These are phyloP conservation scores for Panus rudis DNA, from an alignment of 768 basidiomycete species.

Conservation along the genomic window DNA sequence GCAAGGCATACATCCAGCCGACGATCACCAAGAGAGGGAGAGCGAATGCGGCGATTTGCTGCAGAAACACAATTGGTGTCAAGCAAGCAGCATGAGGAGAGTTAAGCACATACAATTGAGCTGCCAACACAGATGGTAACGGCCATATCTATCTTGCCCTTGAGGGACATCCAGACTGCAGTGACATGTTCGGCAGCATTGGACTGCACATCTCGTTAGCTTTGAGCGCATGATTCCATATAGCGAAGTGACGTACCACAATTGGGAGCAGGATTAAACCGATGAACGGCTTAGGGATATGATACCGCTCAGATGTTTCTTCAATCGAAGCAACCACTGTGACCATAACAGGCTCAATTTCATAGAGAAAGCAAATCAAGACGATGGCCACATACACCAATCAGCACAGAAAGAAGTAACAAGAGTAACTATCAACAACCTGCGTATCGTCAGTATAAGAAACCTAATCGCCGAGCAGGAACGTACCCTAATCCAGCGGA, in stretches of 20 bases:
- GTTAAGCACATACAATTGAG: constrained; percentile 48
- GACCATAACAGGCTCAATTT: constrained; percentile 2
- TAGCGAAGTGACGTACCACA: constrained; percentile 45
- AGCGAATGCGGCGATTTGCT: constrained; percentile 86
- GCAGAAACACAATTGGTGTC: neutral
- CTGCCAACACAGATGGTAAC: constrained; percentile 78
- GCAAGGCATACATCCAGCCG: constrained; percentile 73
- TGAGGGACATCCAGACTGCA: constrained; percentile 85
- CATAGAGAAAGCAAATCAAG: neutral
- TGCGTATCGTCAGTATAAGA: constrained; percentile 17
- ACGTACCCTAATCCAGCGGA: constrained; percentile 52
- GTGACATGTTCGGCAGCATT: constrained; percentile 86
- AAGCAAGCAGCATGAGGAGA: neutral
- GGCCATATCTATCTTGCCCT: constrained; percentile 64
- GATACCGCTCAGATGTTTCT: constrained; percentile 75
- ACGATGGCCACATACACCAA: constrained; percentile 46
- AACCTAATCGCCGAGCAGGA: neutral
- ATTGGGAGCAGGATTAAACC: constrained; percentile 84
- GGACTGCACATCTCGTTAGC: constrained; percentile 47
- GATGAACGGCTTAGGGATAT: constrained; percentile 80
- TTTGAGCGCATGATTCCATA: too few species aligned
- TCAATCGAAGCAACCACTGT: constrained; percentile 88
- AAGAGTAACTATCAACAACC: constrained; percentile 69
- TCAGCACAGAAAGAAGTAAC: constrained; percentile 88
- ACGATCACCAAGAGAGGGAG: constrained; percentile 83